phyloP scores from a whole-genome alignment of 495 filamentous ascomycete genomes.

The Aspergillus wentii region DNA sequence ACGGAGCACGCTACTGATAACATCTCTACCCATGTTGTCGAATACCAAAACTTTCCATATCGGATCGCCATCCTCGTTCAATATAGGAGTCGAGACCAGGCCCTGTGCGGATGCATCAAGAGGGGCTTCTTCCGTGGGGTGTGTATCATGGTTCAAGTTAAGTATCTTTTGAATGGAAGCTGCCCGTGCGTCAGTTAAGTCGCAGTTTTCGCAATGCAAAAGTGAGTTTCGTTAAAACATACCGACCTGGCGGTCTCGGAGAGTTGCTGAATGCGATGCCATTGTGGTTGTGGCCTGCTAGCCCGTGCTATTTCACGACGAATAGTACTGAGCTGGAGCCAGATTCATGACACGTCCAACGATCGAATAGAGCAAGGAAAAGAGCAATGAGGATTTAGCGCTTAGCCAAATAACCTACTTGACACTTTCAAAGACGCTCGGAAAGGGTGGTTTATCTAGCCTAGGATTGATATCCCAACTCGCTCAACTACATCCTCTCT shows the following conservation, averaged over 20 bases:
- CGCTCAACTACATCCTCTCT: slow-evolving; percentile 9
- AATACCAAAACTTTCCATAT: slow-evolving; percentile 73
- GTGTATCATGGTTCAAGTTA: slow-evolving; percentile 78
- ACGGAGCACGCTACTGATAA: slow-evolving; percentile 89
- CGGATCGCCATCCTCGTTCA: slow-evolving; percentile 82
- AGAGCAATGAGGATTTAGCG: too few relatives aligned
- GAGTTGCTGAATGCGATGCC: slow-evolving; percentile 67
- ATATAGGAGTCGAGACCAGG: slow-evolving; percentile 68
- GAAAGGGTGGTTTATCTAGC: background rate
- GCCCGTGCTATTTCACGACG: slow-evolving; percentile 10
- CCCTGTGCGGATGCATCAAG: slow-evolving; percentile 53
- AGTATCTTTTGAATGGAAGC: slow-evolving; percentile 94
- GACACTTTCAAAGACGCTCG: too few relatives aligned
- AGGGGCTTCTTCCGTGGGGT: slow-evolving; percentile 48
- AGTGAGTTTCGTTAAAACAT: too few relatives aligned
- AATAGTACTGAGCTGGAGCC: slow-evolving; percentile 12
- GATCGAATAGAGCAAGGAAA: background rate
- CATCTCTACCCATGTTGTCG: slow-evolving; percentile 63
- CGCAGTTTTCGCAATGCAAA: too few relatives aligned
- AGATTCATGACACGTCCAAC: slow-evolving; percentile 18
- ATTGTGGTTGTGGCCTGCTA: slow-evolving; percentile 48
- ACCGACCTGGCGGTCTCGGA: slow-evolving; percentile 97
- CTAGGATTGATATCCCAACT: background rate
- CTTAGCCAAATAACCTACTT: too few relatives aligned
- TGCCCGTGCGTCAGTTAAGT: too few relatives aligned